A percentile compares a stretch with the other conserved stretches of the same genome.
These are phyloP conservation scores for Tuber microsphaerosporum DNA, from an alignment of 495 filamentous ascomycete species.

Conservation along the genomic window DNA sequence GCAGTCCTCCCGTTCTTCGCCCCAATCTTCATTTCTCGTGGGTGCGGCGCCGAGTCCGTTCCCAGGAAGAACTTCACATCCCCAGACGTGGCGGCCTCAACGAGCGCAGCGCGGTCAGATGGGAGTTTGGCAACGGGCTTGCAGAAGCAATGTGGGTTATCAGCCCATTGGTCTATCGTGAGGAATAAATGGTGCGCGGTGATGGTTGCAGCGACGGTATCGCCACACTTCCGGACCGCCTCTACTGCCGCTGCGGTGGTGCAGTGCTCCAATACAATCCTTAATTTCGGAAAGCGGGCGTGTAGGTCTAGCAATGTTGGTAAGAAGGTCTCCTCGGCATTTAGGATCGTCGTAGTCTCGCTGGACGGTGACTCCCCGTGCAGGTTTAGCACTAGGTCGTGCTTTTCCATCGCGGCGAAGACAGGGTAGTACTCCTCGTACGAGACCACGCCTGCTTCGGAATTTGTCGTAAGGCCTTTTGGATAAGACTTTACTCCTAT, in stretches of 20 bases:
- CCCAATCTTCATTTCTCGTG: conserved; percentile 61
- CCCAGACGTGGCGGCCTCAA: conserved; percentile 60
- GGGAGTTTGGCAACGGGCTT: conserved; percentile 74
- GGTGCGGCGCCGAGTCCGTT: conserved; percentile 70
- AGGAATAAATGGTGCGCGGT: conserved; percentile 76
- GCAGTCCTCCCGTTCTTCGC: conserved; percentile 56
- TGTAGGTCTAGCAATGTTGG: conserved; percentile 68
- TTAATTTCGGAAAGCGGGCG: conserved; percentile 65
- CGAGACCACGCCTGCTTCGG: conserved; percentile 68
- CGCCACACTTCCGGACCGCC: conserved; percentile 65
- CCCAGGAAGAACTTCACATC: conserved; percentile 77
- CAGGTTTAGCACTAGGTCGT: conserved; percentile 57
- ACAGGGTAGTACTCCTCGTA: conserved; percentile 66
- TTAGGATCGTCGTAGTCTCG: conserved; percentile 56
- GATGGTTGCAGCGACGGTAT: conserved; percentile 65
- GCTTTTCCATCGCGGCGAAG: conserved; percentile 68
- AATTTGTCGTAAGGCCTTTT: conserved; percentile 75
- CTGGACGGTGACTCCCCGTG: conserved; percentile 53
- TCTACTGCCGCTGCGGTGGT: conserved; percentile 75
- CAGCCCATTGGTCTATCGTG: conserved; percentile 66
- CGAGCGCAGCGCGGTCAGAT: conserved; percentile 65
- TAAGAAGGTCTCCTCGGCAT: conserved; percentile 74
- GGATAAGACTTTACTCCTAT: conserved; percentile 62
- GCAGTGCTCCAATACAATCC: conserved; percentile 76
- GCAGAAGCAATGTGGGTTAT: conserved; percentile 76